Base-by-base conservation (phyloP, 805 yeast species). In the Ascoidea rubescens region DNA sequence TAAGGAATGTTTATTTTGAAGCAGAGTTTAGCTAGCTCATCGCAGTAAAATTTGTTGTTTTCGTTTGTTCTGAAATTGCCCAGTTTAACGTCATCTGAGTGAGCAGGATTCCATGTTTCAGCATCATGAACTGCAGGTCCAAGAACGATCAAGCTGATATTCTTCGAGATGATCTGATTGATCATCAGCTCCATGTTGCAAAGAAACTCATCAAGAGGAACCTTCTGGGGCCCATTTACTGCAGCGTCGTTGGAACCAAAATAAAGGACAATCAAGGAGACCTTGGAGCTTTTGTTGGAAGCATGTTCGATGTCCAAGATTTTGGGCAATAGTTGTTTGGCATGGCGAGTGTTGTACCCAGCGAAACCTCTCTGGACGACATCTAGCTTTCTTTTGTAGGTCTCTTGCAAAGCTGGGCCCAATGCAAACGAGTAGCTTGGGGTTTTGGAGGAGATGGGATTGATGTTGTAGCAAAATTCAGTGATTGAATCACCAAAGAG, bases 221-320 rank as follows among this genome's bases (percentile, higher is more conserved):
- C 87, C 28, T 67, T 66, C 56, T 75, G 79, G 4, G 62, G 59
- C 10, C 51, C 51, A 4, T 73, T 74, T 6, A 67, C 56, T 3
- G 76, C 72, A 0, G 84, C 72, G 63, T 89, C 97, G 61, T 89
- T 89, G 12, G 96, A 77, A 4, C 96, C 96, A 59, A 87, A 79
- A 62, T 84, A 88, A 1, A 88, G 67, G 8, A 80, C 77, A 54
- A 79, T 70, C 8, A 73, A 56, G 2, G 56, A 65, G 50, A 78
- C 67, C 53, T 65, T 62, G 5, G 45, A 14, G 33, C 33, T 31
- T 45, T 65, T 62, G 4, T 55, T 57, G 5, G 59, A 68, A 1
- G 64, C 69, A 48, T 75, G 65, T 55, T 80, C 86, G 4, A 64
- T 59, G 28, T 72, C 68, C 42, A 87, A 64, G 10, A 83, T 67